A percentile compares a stretch with the other conserved stretches of the same genome.
phyloP scores from a whole-genome alignment of 345 rosid genomes.

The Salix arbutifolia region DNA sequence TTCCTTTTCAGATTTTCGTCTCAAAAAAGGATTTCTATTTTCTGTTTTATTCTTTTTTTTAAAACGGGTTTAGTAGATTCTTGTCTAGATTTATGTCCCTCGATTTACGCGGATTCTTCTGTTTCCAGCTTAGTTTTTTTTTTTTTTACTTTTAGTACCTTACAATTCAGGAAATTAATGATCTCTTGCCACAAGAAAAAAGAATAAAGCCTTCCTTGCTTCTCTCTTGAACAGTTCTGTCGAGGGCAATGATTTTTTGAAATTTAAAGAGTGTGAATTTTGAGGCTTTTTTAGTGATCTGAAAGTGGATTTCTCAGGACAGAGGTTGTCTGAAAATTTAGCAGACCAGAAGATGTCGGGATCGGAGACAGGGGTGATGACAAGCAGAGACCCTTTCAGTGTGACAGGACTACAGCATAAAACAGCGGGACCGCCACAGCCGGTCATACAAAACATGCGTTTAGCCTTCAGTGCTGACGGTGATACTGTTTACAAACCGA shows the following conservation, averaged over 20 bases:
- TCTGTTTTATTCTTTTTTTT: background rate
- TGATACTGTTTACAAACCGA: constrained; percentile 42
- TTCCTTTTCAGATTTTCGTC: background rate
- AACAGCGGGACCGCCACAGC: constrained; percentile 28
- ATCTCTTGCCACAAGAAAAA: background rate
- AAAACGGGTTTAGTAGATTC: constrained; percentile 15
- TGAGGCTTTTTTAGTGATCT: background rate
- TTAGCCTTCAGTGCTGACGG: constrained; percentile 46
- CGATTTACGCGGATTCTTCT: constrained; percentile 8
- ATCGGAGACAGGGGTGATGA: constrained; percentile 54
- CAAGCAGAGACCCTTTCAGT: constrained; percentile 38
- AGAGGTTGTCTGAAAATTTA: constrained; percentile 12
- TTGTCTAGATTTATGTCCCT: background rate
- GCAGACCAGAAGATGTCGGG: constrained; percentile 39
- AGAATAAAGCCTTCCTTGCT: background rate
- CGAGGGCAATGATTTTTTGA: background rate
- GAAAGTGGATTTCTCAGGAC: background rate
- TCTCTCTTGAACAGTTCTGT: background rate
- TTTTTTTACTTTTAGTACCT: background rate
- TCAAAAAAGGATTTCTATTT: background rate
- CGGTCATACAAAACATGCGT: constrained; percentile 48
- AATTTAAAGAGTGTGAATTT: background rate
- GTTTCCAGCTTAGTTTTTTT: background rate
- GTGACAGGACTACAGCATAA: constrained; percentile 21
- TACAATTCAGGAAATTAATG: background rate